phyloP scores from a whole-genome alignment of 148 eudicot genomes.

The Diospyros lotus region DNA sequence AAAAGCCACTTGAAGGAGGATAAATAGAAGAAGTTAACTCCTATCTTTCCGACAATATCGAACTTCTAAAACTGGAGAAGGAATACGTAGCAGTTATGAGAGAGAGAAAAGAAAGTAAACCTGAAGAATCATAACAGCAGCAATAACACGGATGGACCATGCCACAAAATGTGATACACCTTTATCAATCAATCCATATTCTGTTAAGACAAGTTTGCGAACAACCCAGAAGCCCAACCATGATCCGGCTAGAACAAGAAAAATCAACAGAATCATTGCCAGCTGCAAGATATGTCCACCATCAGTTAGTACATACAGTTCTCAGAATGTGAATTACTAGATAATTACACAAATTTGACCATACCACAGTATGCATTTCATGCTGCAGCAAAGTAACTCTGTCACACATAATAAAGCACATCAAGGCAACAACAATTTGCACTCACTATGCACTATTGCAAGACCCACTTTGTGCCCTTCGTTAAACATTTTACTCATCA shows the following conservation, averaged over 20 bases:
- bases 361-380: too few species aligned
- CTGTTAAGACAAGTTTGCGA: slow-evolving; percentile 67
- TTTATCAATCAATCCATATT: slow-evolving; percentile 70
- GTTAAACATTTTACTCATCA: too few species aligned
- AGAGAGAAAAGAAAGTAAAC: slow-evolving; percentile 25
- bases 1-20: neutral
- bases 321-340: slow-evolving; percentile 3
- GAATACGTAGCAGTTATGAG: neutral
- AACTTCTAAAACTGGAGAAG: neutral
- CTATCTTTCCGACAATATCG: neutral
- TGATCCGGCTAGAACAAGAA: slow-evolving; percentile 77
- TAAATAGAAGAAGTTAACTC: neutral
- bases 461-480: too few species aligned
- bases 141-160: slow-evolving; percentile 76
- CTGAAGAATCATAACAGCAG: slow-evolving; percentile 78
- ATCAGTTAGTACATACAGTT: slow-evolving; percentile 6
- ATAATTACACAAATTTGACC: neutral
- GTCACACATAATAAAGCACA: too few species aligned
- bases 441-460: too few species aligned
- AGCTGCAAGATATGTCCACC: slow-evolving; percentile 48
- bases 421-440: too few species aligned
- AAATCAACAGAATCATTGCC: slow-evolving; percentile 51
- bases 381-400: too few species aligned
- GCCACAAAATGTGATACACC: slow-evolving; percentile 66
- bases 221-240: slow-evolving; percentile 98